A percentile compares a stretch with the other conserved stretches of the same genome.
Evolutionary conservation across 2,329 filamentous ascomycete genomes (phyloP).

Genomic region (Aspergillus sp.): DNA sequence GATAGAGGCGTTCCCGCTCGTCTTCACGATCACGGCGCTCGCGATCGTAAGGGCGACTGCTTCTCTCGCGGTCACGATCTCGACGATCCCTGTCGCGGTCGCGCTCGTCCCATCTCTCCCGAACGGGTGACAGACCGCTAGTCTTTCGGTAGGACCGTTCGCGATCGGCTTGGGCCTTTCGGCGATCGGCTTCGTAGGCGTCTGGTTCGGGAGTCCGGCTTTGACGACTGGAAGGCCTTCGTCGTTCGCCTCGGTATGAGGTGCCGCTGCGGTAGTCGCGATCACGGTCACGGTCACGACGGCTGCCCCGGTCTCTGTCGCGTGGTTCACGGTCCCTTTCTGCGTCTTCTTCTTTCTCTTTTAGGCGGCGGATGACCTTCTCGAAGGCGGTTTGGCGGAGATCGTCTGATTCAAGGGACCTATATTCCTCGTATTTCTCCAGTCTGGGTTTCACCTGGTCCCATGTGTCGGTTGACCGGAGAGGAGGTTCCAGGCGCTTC

Average conservation of each 20-base stretch:
- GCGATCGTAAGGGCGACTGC: conserved; percentile 64
- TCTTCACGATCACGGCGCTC: conserved; percentile 86
- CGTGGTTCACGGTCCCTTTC: conserved; percentile 60
- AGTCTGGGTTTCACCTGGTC: conserved; percentile 81
- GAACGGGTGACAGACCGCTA: conserved; percentile 58
- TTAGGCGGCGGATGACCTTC: conserved; percentile 85
- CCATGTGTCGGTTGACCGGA: conserved; percentile 77
- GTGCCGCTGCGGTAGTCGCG: conserved; percentile 55
- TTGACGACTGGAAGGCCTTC: conserved; percentile 53
- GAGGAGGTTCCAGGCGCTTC: conserved; percentile 85
- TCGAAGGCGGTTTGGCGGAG: conserved; percentile 82
- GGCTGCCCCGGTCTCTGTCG: conserved; percentile 45
- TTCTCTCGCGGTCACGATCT: conserved; percentile 39
- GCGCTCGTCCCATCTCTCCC: conserved; percentile 39
- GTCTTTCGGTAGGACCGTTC: conserved; percentile 91
- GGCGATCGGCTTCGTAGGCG: conserved; percentile 91
- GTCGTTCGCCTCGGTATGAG: conserved; percentile 38
- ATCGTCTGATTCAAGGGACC: conserved; percentile 78
- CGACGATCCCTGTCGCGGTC: conserved; percentile 42
- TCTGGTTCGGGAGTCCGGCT: conserved; percentile 91
- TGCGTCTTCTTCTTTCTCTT: conserved; percentile 81
- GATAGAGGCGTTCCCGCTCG: conserved; percentile 84
- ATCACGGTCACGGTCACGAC: conserved; percentile 54
- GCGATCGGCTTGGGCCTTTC: conserved; percentile 88
- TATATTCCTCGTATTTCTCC: conserved; percentile 79